Percentiles rank a stretch among this genome's conserved stretches.
phyloP scores from a whole-genome alignment of 2,329 filamentous ascomycete species.

The Penicillium sp. region DNA sequence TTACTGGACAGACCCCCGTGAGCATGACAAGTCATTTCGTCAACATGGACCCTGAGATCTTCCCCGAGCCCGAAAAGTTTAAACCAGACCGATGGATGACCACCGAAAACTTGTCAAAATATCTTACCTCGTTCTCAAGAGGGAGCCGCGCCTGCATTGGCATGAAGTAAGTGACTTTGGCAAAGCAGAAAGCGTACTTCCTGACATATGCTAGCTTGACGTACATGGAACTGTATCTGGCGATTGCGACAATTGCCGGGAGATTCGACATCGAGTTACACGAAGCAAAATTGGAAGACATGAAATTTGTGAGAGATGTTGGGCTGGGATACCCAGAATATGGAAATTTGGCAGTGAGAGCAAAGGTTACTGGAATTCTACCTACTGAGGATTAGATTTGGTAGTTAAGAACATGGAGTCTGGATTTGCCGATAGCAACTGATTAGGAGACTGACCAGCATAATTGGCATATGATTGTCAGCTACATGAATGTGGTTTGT shows the following conservation, averaged over 20 bases:
- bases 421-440: too few species aligned
- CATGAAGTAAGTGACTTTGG: conserved; percentile 6
- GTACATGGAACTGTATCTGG: conserved; percentile 3
- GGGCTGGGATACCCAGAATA: too few species aligned
- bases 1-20: conserved; percentile 6
- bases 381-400: too few species aligned
- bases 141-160: conserved; percentile 7
- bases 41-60: conserved; percentile 3
- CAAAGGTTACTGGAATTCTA: too few species aligned
- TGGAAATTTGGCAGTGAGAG: too few species aligned
- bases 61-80: conserved; percentile 6
- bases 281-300: conserved; percentile 1
- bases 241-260: conserved; percentile 1
- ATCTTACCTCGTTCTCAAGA: conserved; percentile 5
- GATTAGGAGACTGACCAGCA: too few species aligned
- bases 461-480: too few species aligned
- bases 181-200: too few species aligned
- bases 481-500: too few species aligned
- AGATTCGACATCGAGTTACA: conserved; percentile 1
- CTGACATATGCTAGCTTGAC: conserved; percentile 2
- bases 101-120: background rate
- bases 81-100: conserved; percentile 7
- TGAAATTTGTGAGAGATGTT: background rate
- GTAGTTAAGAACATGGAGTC: too few species aligned
- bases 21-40: conserved; percentile 5